Percentiles rank a stretch among this genome's conserved stretches.
Conservation (phyloP, 2,329 filamentous ascomycete genomes). For the Diaporthe batatas region DNA sequence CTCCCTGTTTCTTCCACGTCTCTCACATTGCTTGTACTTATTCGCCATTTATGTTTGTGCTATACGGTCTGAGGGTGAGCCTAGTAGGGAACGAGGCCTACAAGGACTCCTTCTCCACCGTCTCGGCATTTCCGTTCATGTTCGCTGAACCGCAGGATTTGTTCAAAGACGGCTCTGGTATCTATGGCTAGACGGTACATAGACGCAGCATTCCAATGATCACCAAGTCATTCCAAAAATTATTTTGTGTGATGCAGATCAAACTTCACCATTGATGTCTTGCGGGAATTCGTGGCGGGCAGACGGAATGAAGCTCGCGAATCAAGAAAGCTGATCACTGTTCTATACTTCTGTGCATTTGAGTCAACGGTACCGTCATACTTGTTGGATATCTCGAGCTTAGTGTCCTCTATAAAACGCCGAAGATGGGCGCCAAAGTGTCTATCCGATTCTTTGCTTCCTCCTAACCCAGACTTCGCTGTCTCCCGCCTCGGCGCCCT, state of each 20-base stretch:
- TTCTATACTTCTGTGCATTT: too few species aligned
- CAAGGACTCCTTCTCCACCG: neutral
- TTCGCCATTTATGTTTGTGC: neutral
- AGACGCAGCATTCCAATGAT: too few species aligned
- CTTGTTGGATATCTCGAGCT: neutral
- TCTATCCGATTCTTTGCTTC: conserved; percentile 40
- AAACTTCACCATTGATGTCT: too few species aligned
- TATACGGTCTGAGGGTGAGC: too few species aligned
- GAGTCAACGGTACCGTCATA: too few species aligned
- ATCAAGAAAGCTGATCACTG: too few species aligned
- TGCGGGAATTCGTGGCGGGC: too few species aligned
- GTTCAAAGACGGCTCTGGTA: neutral
- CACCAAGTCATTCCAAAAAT: too few species aligned
- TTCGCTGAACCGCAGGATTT: neutral
- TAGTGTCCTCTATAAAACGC: neutral
- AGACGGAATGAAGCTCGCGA: too few species aligned
- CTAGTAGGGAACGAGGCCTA: neutral
- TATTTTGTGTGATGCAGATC: too few species aligned
- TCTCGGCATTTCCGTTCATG: neutral
- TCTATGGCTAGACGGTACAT: neutral
- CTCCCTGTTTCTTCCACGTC: neutral
- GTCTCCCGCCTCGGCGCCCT: neutral
- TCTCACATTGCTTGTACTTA: neutral
- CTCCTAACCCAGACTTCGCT: conserved; percentile 41
- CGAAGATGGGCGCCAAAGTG: too few species aligned